A percentile compares a stretch with the other conserved stretches of the same genome.
These are phyloP conservation scores for Globisporangium carolinianum DNA, from an alignment of 352 stramenopile genomes.

Conservation along the genomic window DNA sequence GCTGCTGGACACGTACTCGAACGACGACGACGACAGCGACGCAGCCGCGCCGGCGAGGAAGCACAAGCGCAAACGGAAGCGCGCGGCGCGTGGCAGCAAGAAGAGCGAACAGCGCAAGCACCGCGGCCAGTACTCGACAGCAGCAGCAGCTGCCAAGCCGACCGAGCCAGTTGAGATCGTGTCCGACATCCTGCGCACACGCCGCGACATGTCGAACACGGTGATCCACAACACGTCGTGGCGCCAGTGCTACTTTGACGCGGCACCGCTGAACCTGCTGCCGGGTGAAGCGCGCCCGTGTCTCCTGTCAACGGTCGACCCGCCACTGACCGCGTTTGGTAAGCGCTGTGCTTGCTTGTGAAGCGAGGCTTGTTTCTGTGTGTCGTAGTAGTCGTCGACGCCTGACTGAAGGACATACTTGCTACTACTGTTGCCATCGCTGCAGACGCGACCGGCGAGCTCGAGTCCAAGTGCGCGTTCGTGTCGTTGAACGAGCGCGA, in stretches of 20 bases:
- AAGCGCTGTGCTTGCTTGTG: conserved; percentile 2
- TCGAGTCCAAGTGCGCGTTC: conserved; percentile 41
- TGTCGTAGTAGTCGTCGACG: too few relatives aligned
- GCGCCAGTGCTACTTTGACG: conserved; percentile 34
- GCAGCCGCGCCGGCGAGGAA: background rate
- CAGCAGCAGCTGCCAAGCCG: conserved; percentile 12
- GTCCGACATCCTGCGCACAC: conserved; percentile 22
- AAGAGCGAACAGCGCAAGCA: conserved; percentile 10
- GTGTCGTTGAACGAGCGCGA: conserved; percentile 7
- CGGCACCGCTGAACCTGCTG: conserved; percentile 27
- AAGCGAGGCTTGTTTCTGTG: conserved; percentile 3
- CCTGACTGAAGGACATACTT: too few relatives aligned
- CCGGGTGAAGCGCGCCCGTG: conserved; percentile 11
- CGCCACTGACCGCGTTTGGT: conserved; percentile 34
- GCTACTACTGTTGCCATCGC: background rate
- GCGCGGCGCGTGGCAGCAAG: conserved; percentile 7
- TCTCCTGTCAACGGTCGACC: conserved; percentile 24
- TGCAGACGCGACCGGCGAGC: conserved; percentile 34
- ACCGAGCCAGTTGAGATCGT: conserved; percentile 10
- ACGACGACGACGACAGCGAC: background rate
- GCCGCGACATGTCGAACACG: conserved; percentile 25
- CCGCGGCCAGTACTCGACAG: background rate
- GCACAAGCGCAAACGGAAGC: conserved; percentile 9
- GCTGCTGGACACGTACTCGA: conserved; percentile 1
- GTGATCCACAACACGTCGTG: conserved; percentile 42